Conservation (phyloP, 78 protist genomes). For the Dictyostelium firmibasis region DNA sequence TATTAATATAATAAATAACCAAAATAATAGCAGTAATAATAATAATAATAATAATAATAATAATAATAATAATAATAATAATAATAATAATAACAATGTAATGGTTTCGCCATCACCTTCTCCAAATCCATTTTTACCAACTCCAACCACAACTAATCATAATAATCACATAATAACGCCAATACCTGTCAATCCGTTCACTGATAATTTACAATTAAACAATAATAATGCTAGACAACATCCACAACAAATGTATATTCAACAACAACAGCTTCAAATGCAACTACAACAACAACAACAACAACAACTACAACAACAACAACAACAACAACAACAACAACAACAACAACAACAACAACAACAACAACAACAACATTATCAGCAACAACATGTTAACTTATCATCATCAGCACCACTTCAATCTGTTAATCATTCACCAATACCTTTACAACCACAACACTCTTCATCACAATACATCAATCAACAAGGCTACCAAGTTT, state of each 20-base stretch:
- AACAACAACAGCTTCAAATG: slow-evolving; percentile 27
- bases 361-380: neutral
- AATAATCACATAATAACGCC: neutral
- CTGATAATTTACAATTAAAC: neutral
- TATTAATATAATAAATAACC: neutral
- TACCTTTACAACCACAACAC: slow-evolving; percentile 27
- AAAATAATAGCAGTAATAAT: neutral
- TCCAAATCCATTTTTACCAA: slow-evolving; percentile 42
- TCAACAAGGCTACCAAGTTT: slow-evolving; percentile 31
- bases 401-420: slow-evolving; percentile 76
- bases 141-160: neutral
- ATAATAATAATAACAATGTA: too few species aligned
- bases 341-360: neutral
- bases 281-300: neutral
- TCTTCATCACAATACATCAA: slow-evolving; percentile 21
- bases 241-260: slow-evolving; percentile 25
- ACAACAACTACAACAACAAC: neutral
- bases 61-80: neutral
- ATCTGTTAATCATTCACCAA: slow-evolving; percentile 33
- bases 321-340: slow-evolving; percentile 21
- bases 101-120: slow-evolving; percentile 30
- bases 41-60: too few species aligned
- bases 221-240: neutral
- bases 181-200: slow-evolving; percentile 18
- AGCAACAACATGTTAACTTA: neutral